Evolutionary conservation across 2,329 filamentous ascomycete species (phyloP).

Genomic region (Dothideomycetes sp.): DNA sequence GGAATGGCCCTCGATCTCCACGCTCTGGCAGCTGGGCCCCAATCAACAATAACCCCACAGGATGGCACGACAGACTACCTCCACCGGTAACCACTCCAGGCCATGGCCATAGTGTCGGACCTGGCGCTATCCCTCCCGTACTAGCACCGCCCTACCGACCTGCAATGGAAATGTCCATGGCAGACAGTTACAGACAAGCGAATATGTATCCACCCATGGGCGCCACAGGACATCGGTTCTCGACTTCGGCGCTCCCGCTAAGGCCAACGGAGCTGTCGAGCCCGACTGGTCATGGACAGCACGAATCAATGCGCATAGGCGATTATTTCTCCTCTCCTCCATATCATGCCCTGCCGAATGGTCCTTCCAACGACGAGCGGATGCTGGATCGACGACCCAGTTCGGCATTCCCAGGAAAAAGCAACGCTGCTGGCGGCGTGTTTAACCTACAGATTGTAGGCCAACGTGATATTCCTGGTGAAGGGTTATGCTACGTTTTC

Average conservation of each 20-base stretch:
- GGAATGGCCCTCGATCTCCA: slow-evolving; percentile 3
- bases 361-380: neutral
- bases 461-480: slow-evolving; percentile 10
- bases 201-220: neutral
- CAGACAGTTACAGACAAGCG: neutral
- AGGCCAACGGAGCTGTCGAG: neutral
- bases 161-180: neutral
- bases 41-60: slow-evolving; percentile 2
- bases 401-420: neutral
- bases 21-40: slow-evolving; percentile 3
- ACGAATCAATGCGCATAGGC: neutral
- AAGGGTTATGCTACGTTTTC: slow-evolving; percentile 11
- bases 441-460: slow-evolving; percentile 8
- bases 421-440: neutral
- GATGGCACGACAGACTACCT: neutral
- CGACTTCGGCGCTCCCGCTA: neutral
- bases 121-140: neutral
- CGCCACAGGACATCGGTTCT: neutral
- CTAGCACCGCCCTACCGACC: neutral
- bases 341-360: neutral
- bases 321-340: neutral
- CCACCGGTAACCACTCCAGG: no score
- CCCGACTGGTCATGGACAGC: neutral
- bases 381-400: neutral
- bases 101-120: neutral